Base-by-base conservation (phyloP, 1,139 yeast genomes). In the Candida gigantensis region DNA sequence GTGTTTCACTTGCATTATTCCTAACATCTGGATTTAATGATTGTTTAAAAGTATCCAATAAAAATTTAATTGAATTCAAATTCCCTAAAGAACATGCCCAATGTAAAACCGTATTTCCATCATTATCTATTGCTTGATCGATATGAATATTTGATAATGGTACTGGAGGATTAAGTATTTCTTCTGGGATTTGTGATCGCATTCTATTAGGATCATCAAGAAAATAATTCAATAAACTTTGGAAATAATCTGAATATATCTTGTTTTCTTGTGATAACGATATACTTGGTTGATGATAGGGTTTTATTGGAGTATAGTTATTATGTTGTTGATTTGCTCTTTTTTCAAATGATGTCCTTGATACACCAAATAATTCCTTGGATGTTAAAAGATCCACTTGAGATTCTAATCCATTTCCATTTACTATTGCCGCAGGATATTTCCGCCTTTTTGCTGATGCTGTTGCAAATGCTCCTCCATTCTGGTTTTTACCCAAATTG, bases 11-110 rank as follows among this genome's bases (percentile, higher is more conserved):
- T 25, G 76, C 58, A 42, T 62, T 76, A 50, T 84, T 81, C 37
- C 73, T 58, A 10, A 67, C 57, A 50, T 86, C 92, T 12, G 94
- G 88, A 28, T 86, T 66, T 6, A 86, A 72, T 12, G 62, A 60
- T 7, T 34, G 34, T 9, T 21, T 21, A 40, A 70, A 68, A n/a
- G 62, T 64, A n/a, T 52, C 51, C 6, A 90, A 74, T 24, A 94
- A 66, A 40, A 87, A 88, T 40, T 77, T 77, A 4, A 89, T 92
- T 41, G 90, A 70, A 2, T 80, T 68, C 4, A 82, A 65, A 44
- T 88, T 80, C 0, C 95, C 97, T 62, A 94, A 73, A 0, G 97
- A 88, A 21, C 97, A 83, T 1, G 97, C 95, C 95, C 97, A 87
- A 58, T 94, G 99, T 41, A 94, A 71, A 1, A 96, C 89, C 0